phyloP scores from a whole-genome alignment of 306 rosid genomes.

The Malus orientalis region DNA sequence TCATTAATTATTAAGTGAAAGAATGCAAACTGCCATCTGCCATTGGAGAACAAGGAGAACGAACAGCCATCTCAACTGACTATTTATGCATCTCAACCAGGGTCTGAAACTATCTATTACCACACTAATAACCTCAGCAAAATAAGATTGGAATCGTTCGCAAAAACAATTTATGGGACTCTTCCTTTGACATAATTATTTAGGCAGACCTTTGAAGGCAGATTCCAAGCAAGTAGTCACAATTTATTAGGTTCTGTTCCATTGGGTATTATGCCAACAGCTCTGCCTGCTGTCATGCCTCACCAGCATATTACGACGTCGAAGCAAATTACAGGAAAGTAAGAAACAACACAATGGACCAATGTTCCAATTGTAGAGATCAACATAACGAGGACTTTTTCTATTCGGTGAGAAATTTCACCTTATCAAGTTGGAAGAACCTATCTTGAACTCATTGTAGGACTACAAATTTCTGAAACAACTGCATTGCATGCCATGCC shows the following conservation, averaged over 20 bases:
- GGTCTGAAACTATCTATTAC: background rate
- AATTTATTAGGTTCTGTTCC: background rate
- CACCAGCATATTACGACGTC: background rate
- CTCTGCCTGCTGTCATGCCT: background rate
- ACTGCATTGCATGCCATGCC: background rate
- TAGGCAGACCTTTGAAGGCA: background rate
- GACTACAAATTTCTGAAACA: background rate
- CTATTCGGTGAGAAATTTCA: background rate
- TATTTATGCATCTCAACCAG: background rate
- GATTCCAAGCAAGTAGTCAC: background rate
- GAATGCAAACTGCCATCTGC: background rate
- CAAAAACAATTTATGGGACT: background rate
- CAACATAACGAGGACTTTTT: background rate
- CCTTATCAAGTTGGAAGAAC: background rate
- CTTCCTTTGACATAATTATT: background rate
- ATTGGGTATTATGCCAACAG: background rate
- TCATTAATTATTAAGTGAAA: background rate
- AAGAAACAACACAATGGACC: background rate
- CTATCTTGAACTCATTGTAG: background rate
- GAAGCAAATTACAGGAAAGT: background rate
- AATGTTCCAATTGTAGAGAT: background rate
- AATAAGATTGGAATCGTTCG: background rate
- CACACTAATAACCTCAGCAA: background rate
- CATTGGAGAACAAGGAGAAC: background rate
- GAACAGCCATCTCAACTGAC: background rate